Evolutionary conservation across 345 rosid species (phyloP), one percentile per base, ranked within the genome.

Genomic region (Gossypium longicalyx): DNA sequence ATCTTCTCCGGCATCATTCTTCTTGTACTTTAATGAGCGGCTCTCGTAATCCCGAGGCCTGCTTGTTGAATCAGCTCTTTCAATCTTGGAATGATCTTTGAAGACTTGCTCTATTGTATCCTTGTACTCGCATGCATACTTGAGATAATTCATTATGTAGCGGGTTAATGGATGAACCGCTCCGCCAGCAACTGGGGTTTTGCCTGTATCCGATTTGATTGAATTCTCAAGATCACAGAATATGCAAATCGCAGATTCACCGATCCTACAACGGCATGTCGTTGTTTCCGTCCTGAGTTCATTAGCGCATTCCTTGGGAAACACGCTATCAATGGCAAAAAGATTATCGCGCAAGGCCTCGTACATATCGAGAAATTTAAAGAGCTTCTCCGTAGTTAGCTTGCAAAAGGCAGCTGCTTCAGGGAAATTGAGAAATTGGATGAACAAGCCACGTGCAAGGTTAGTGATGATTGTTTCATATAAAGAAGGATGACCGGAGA

Each of bases 141-240:
- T 87, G 29, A 94, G 85, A 68, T 92, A 94, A 73, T 91, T 94
- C 92, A 94, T 78, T 1, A 91, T 89, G 89, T 94, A 94, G 75
- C 97, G 91, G 9, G 98, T 89, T 44, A 91, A 64, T 0, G 97
- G 98, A 67, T 94, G 98, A 54, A 91, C 95, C 1, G 98, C 97
- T 0, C 98, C 98, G 9, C 97, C 97, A 0, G 97, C 95, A 34
- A 92, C 97, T 0, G 91, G 84, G 3, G 86, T 92, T 76, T 86
- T 92, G 27, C 87, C 90, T 0, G 89, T 82, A 59, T 92, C 98
- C 0, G 91, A 86, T 72, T 82, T 86, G 77, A 94, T 92, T 1
- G 95, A 88, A 58, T 86, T 83, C 79, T 94, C 98, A 12, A 94
- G 79, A 77, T 92, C 95, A 34, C 82, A 80, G 52, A 94, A 92